phyloP scores from a whole-genome alignment of 2,329 filamentous ascomycete genomes.

The Trichoderma sp. region DNA sequence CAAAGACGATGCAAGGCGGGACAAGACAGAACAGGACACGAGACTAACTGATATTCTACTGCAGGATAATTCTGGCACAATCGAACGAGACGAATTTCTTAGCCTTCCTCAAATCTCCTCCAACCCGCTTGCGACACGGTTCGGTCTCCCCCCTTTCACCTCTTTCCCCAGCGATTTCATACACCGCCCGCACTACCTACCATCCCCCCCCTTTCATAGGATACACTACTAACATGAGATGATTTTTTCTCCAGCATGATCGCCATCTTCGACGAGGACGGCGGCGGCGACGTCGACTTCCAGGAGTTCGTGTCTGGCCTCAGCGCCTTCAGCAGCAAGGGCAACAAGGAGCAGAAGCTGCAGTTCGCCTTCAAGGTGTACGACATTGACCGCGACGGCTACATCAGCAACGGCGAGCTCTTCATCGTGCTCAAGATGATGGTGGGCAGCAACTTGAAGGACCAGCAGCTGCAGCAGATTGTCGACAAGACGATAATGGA shows the following conservation, averaged over 20 bases:
- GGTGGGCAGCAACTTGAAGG: slow-evolving; percentile 98
- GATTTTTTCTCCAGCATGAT: slow-evolving; percentile 70
- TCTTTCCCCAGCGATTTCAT: not conserved
- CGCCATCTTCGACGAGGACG: slow-evolving; percentile 98
- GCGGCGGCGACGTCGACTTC: slow-evolving; percentile 96
- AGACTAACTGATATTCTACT: not conserved
- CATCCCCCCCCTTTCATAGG: not conserved
- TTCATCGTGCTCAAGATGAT: slow-evolving; percentile 99
- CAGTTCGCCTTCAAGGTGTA: slow-evolving; percentile 99
- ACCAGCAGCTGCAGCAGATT: slow-evolving; percentile 98
- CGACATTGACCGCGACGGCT: slow-evolving; percentile 97
- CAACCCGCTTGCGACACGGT: slow-evolving; percentile 94
- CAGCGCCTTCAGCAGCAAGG: slow-evolving; percentile 93
- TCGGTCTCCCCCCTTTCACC: slow-evolving; percentile 27
- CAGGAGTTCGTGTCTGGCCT: slow-evolving; percentile 97
- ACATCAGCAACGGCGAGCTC: slow-evolving; percentile 97
- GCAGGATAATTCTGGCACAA: slow-evolving; percentile 95
- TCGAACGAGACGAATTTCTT: slow-evolving; percentile 97
- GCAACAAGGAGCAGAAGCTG: slow-evolving; percentile 98
- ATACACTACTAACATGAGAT: not conserved
- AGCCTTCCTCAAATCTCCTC: slow-evolving; percentile 96
- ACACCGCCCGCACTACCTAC: not conserved
- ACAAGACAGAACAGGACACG: not conserved
- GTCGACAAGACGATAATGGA: slow-evolving; percentile 99
- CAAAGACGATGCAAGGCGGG: not conserved